Base-by-base conservation (phyloP, 2,329 filamentous ascomycete genomes). In the Nemania serpens region DNA sequence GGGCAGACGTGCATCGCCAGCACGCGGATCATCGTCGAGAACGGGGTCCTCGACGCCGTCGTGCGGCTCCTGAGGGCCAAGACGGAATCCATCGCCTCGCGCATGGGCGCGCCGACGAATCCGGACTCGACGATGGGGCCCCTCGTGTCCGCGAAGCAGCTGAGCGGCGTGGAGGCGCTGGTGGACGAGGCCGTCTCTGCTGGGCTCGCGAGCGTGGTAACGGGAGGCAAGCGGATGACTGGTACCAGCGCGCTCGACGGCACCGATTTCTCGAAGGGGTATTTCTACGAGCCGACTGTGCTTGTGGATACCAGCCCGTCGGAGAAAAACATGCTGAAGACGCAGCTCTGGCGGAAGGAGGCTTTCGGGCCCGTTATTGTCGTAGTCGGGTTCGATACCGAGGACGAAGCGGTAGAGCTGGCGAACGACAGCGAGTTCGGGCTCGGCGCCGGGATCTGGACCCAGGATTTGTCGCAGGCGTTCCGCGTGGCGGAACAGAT, bases 211-310 rank as follows among this genome's bases (percentile, higher is more conserved):
- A 68, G 65, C 3, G 73, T 73, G 1, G 55, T 80, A 0, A 73
- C 68, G 11, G 81, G 86, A 5, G 85, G 84, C 0, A 67, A 75
- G 34, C 76, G 82, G 22, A 78, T 87, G 72, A 72, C 62, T 3
- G 79, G 81, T 1, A 66, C 36, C 1, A 86, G 84, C 17, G 20
- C 68, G 0, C 73, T 87, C 0, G 83, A 87, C 62, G 78, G 75
- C 1, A 79, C 75, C 1, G 79, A 85, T 50, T 80, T 87, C 29
- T 75, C 76, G 0, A 80, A 80, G 75, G 80, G 84, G 2, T 92
- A 93, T 75, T 97, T 91, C 78, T 96, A 88, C 76, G 83, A 90
- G 52, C 91, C 91, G 0, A 96, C 93, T 0, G 84, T 97, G 2
- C 82, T 97, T 25, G 70, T 73, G 0, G 76, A 81, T 70, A 77